Percentiles rank a stretch among this genome's conserved stretches.
Conservation (phyloP, 495 filamentous ascomycete genomes). For the Daldinia childiae region DNA sequence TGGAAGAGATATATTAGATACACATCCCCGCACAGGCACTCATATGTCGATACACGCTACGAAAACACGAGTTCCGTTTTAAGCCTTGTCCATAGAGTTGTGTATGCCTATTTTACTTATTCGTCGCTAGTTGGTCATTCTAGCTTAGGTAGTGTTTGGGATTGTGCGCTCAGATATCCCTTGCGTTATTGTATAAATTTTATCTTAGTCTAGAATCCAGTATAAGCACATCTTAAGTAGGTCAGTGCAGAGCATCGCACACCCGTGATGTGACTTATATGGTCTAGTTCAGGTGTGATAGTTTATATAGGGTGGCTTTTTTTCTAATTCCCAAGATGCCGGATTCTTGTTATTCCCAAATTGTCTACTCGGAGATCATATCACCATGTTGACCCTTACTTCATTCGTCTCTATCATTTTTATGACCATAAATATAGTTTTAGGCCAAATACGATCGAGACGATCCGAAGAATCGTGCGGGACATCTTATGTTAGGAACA, state of each 20-base stretch:
- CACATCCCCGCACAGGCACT: background rate
- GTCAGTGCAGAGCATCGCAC: background rate
- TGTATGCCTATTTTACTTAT: conserved; percentile 17
- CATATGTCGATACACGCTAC: background rate
- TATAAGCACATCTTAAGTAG: background rate
- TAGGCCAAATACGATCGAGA: conserved; percentile 3
- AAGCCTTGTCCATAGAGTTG: background rate
- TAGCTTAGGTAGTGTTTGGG: background rate
- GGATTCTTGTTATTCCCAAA: conserved; percentile 9
- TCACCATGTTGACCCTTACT: conserved; percentile 7
- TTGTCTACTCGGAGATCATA: conserved; percentile 1
- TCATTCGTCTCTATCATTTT: conserved; percentile 6
- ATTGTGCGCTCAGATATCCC: conserved; percentile 21
- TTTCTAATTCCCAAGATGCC: conserved; percentile 24
- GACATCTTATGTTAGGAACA: conserved; percentile 37
- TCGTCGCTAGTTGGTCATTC: background rate
- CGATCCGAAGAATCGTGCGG: conserved; percentile 17
- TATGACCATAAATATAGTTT: conserved; percentile 10
- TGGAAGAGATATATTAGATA: background rate
- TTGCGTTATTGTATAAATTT: conserved; percentile 2
- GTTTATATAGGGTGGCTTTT: conserved; percentile 29
- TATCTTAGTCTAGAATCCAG: background rate
- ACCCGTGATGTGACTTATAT: background rate
- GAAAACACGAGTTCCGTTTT: background rate
- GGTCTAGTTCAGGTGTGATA: background rate